phyloP scores from a whole-genome alignment of 345 rosid species.

The Citrus glauca region DNA sequence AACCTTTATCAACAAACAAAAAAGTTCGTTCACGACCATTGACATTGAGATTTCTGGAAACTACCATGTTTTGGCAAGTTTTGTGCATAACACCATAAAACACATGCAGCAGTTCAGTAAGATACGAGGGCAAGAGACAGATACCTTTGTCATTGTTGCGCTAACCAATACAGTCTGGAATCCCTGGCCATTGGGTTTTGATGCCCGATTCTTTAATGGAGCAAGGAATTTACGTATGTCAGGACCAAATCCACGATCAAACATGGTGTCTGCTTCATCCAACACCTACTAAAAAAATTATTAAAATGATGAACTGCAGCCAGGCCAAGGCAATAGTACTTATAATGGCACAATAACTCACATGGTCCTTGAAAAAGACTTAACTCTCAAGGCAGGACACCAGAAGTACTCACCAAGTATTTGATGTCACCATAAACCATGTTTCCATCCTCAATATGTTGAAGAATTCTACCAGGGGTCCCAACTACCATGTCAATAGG shows the following conservation, averaged over 20 bases:
- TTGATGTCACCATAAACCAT: slow-evolving; percentile 94
- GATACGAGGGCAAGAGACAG: background rate
- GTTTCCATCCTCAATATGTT: slow-evolving; percentile 87
- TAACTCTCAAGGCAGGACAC: background rate
- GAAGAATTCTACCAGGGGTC: slow-evolving; percentile 96
- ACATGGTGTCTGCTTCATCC: slow-evolving; percentile 99
- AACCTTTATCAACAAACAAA: background rate
- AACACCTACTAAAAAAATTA: slow-evolving; percentile 53
- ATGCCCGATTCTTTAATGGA: slow-evolving; percentile 73
- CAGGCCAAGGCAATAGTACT: background rate
- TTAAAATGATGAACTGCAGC: slow-evolving; percentile 18
- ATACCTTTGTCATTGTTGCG: slow-evolving; percentile 92
- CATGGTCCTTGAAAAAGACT: background rate
- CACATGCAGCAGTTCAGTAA: background rate
- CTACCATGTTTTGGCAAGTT: background rate
- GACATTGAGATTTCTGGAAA: background rate
- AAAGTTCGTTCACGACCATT: background rate
- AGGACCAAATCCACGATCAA: slow-evolving; percentile 96
- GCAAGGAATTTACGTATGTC: slow-evolving; percentile 86
- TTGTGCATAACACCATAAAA: background rate
- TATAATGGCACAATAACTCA: background rate
- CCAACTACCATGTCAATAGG: slow-evolving; percentile 94
- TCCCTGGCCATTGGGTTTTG: slow-evolving; percentile 60
- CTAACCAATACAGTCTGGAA: slow-evolving; percentile 87
- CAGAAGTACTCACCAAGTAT: slow-evolving; percentile 46